Percentiles rank a stretch among this genome's conserved stretches.
These are phyloP conservation scores for Sanghuangporus sanghuang DNA, from an alignment of 1,284 basidiomycete species.

Conservation along the genomic window DNA sequence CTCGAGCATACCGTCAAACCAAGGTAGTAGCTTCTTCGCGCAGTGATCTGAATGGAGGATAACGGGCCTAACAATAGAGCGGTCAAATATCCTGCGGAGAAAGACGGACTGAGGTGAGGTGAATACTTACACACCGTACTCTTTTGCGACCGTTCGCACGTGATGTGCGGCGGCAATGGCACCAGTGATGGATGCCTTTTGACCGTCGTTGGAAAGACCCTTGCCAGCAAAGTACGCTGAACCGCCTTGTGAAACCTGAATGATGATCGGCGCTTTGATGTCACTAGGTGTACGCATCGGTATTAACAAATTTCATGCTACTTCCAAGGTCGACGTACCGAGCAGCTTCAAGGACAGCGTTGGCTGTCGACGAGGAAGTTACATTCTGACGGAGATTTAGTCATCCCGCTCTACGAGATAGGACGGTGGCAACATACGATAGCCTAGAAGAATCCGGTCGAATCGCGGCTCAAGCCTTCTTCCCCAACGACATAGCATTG, in stretches of 20 bases:
- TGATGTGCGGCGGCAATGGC: slow-evolving; percentile 92
- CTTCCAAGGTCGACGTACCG: slow-evolving; percentile 40
- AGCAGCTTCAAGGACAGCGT: slow-evolving; percentile 86
- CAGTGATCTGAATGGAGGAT: slow-evolving; percentile 99
- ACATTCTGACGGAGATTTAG: slow-evolving; percentile 53
- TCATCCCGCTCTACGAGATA: slow-evolving; percentile 7
- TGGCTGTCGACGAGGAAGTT: slow-evolving; percentile 84
- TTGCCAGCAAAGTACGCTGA: slow-evolving; percentile 97
- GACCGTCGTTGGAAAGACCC: slow-evolving; percentile 91
- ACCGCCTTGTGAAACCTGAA: slow-evolving; percentile 97
- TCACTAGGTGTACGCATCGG: slow-evolving; percentile 38
- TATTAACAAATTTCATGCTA: neutral
- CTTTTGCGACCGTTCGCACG: slow-evolving; percentile 83
- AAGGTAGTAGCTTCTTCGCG: slow-evolving; percentile 95
- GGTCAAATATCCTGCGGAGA: neutral
- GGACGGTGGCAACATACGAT: slow-evolving; percentile 49
- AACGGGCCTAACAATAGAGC: slow-evolving; percentile 63
- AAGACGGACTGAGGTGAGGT: neutral
- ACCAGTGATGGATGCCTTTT: slow-evolving; percentile 94
- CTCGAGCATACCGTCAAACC: slow-evolving; percentile 99
- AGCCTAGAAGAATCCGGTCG: slow-evolving; percentile 39
- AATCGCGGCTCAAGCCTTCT: neutral
- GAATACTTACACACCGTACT: slow-evolving; percentile 77
- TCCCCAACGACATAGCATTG: neutral
- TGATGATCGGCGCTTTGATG: slow-evolving; percentile 96